Evolutionary conservation across 164 flowering plant genomes (phyloP), one percentile per base, ranked within the genome.

Genomic region (Tinospora cordifolia): DNA sequence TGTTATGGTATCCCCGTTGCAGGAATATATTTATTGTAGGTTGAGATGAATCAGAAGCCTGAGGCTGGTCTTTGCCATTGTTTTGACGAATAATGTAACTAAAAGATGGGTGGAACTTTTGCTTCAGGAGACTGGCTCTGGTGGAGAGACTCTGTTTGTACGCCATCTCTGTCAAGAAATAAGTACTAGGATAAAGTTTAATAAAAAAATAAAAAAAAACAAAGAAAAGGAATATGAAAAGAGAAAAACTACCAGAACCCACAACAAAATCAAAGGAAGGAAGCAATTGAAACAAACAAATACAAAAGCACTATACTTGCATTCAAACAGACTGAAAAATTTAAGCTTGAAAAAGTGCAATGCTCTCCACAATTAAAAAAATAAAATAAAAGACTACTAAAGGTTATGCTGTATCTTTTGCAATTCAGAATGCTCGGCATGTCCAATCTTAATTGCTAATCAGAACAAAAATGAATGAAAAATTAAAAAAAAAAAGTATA

Each of bases 91-190:
- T 58, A 69, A 81, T 21, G 71, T 82, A 82, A 47, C 77, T 66
- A 40, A 84, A 66, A 7, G 86, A 87, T 8, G 90, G 90, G 63
- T 77, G 78, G 64, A 69, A 72, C 34, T 79, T 39, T 30, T 82
- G 71, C 36, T 79, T 82, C 6, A 82, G 51, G 62, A 82, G 76
- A 54, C 59, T 70, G 6, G 74, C 79, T 75, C 83, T 82, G 9
- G 80, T 71, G 26, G 82, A 70, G 59, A 89, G 69, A 76, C 87
- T 79, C 14, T 87, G 87, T 69, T 81, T 70, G 75, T 75, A 82
- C 65, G 85, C 88, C 90, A 87, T 87, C 25, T 65, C 60, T 17
- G 6, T 21, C 17, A 41, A 62, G 62, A 66, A 24, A 15, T 38
- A 14, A 34, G 13, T 46, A 15, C 30, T 30, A 46, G 44, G 14